Evolutionary conservation across 2,329 filamentous ascomycete species (phyloP), one percentile per base, ranked within the genome.

Genomic region (Colletotrichum sp.): DNA sequence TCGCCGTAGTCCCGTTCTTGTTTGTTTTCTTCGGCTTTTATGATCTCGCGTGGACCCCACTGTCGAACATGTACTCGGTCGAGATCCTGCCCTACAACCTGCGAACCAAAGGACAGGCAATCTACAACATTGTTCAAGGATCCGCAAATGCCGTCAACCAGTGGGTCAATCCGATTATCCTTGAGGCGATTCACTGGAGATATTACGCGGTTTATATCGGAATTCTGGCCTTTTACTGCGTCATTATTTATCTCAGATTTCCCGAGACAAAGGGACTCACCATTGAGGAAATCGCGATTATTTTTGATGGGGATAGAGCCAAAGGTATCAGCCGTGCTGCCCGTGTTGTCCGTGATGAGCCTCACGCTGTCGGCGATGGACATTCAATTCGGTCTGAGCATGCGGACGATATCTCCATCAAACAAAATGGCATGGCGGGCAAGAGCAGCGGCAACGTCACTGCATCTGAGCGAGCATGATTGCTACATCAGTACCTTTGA

Each of bases 191-290:
- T 15, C 79, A 75, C 0, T 87, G 85, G 84, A 84, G 81, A 66
- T 87, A 86, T 71, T 87, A 85, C 61, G 82, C 83, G 38, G 81
- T 87, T n/a, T 87, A 84, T 66, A 80, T 82, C 69, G 83, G 82
- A 8, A 84, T 84, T 52, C 58, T 86, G 18, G 78, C 78, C 5
- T 71, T 82, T 8, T 79, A 84, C 16, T 71, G 86, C 4, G 71
- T 79, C 0, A 48, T 84, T 13, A 81, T 86, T 21, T 87, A 83
- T 76, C 83, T 86, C 74, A 80, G 84, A n/a, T 83, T 82, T 55
- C 82, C 82, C 0, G 82, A 83, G 77, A 84, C 82, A 1, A 82
- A 82, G 72, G 82, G 82, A 0, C 76, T 78, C 5, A 81, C 78
- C 1, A 74, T 83, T 2, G 82, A 84, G 64, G 80, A 84, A 67